Base-by-base conservation (phyloP, 1,284 basidiomycete genomes). In the Pholiota adiposa region DNA sequence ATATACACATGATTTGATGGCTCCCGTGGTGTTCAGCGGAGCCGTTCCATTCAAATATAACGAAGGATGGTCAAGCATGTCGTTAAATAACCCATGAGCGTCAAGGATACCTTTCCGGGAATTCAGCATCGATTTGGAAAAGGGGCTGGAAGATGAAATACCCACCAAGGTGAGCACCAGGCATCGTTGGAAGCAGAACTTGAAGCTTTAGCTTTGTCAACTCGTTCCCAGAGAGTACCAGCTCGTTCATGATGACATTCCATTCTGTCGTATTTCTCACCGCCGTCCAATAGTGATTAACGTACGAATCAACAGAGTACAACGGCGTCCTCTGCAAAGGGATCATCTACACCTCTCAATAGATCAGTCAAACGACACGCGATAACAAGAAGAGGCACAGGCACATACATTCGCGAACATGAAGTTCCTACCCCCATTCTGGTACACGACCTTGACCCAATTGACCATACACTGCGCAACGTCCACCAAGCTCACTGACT, bases 41-140 rank as follows among this genome's bases (percentile, higher is more conserved):
- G 77, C 83, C 1, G 84, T 86, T 21, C 85, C 85, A 58, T 87
- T 87, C 49, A 87, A 69, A 64, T 83, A 87, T n/a, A 66, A 60
- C 3, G 71, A 65, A 4, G 85, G 85, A 52, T 78, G 70, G 38
- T 72, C 66, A 55, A 78, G 74, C 71, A 87, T 86, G 66, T 86
- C 82, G 46, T 73, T 67, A 72, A 87, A 85, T n/a, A n/a, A n/a
- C 4, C 70, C 66, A 66, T 84, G 76, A 0, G 82, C 81, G 66
- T 85, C 83, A 65, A 85, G 84, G 6, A 82, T 65, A 6, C 77
- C 82, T 83, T 34, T 18, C 3, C 19, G 27, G 48, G n/a, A 19
- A 31, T 2, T 44, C 36, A 33, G 4, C n/a, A 18, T 18, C 4
- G 50, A 25, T 19, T 61, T 23, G 18, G 21, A 56, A n/a, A n/a